Evolutionary conservation across 768 basidiomycete genomes (phyloP), one percentile per base, ranked within the genome.

Genomic region (Daedaleopsis sinensis): DNA sequence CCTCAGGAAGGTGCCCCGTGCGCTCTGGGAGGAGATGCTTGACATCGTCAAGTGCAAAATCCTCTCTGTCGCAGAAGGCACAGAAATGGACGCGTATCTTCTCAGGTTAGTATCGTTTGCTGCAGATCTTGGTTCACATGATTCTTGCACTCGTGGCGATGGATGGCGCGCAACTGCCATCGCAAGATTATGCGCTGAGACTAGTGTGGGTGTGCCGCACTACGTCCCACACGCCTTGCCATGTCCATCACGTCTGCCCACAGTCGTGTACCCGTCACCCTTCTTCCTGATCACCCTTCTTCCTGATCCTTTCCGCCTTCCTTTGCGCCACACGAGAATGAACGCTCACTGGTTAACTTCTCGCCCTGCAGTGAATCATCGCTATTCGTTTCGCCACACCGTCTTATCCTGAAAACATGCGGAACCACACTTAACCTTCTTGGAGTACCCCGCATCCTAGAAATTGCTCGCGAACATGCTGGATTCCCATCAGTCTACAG

Each of bases 401-500:
- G 94, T 58, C 83, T 99, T 62, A 98, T 99, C 69, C 86, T 99
- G 71, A 99, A 99, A 78, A 99, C 97, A 13, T 99, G 97, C 74
- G 97, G 97, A 24, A 99, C 97, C 4, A 99, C 97, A 6, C 88
- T 98, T 62, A 98, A 98, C 77, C 89, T 99, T 52, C 83, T 96
- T 64, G 97, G 97, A 13, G 83, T 99, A 53, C 93, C 94, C 21
- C 87, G 94, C 59, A 96, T 99, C 69, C 91, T 99, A 61, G 89
- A 94, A 69, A 96, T 98, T 71, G 97, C 97, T 1, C 80, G 84
- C 38, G 77, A 80, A 8, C 77, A 89, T 42, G 90, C 89, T 12
- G 80, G 83, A 52, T 76, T 94, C 62, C 79, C 79, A 24, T 80
- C 83, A 37, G 93, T 98, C 36, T 85, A 94, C 74, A 86, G 94